Evolutionary conservation across 352 stramenopile species (phyloP).

Genomic region (Pythium phragmitis): DNA sequence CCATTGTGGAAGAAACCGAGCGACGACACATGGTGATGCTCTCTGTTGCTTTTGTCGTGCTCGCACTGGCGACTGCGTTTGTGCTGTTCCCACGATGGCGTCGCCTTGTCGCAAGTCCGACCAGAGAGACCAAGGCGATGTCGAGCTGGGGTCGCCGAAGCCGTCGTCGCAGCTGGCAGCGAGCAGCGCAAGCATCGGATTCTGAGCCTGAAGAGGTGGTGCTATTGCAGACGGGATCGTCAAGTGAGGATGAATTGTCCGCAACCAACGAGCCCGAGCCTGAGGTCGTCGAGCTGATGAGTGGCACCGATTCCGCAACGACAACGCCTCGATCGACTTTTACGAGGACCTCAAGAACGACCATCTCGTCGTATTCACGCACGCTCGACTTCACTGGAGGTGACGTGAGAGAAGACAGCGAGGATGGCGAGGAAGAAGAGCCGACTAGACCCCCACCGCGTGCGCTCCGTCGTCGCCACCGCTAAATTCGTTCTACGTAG

Average conservation of each 20-base stretch:
- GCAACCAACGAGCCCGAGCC: conserved; percentile 23
- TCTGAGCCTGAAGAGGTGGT: conserved; percentile 25
- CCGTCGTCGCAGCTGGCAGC: conserved; percentile 21
- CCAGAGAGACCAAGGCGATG: conserved; percentile 5
- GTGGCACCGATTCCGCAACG: background rate
- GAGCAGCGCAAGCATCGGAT: conserved; percentile 5
- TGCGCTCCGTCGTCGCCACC: background rate
- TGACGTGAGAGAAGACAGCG: background rate
- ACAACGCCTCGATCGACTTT: background rate
- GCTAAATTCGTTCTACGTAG: background rate
- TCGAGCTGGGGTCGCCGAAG: background rate
- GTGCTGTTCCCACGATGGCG: conserved; percentile 16
- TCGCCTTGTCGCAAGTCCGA: conserved; percentile 7
- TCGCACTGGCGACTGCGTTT: conserved; percentile 7
- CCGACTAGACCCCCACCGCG: background rate
- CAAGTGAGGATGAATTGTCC: conserved; percentile 14
- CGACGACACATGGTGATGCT: conserved; percentile 14
- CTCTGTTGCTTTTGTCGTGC: conserved; percentile 17
- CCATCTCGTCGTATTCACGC: conserved; percentile 4
- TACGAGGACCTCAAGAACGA: background rate
- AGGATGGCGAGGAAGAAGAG: background rate
- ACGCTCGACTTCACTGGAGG: background rate
- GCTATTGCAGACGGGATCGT: conserved; percentile 16
- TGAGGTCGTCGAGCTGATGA: conserved; percentile 23
- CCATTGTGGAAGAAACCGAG: conserved; percentile 17